Conservation (phyloP, 1,284 basidiomycete genomes). For the Moesziomyces aphidis region DNA sequence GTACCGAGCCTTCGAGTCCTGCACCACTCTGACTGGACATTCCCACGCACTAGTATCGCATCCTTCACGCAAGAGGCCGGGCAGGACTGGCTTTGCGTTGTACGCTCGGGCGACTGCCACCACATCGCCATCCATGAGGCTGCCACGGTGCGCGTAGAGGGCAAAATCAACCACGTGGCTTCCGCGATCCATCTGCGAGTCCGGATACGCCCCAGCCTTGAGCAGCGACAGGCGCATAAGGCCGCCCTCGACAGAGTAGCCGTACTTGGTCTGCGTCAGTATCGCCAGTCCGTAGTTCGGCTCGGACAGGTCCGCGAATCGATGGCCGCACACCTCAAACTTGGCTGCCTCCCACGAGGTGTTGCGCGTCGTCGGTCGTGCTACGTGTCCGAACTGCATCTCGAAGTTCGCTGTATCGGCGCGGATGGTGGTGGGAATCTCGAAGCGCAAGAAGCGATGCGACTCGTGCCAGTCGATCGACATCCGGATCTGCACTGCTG, state of each 20-base stretch:
- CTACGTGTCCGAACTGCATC: slow-evolving; percentile 89
- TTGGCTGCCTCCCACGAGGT: slow-evolving; percentile 74
- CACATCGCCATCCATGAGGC: slow-evolving; percentile 63
- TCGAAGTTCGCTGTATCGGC: slow-evolving; percentile 88
- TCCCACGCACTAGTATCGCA: too few species aligned
- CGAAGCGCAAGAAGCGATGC: slow-evolving; percentile 74
- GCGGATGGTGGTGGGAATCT: slow-evolving; percentile 86
- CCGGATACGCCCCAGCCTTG: slow-evolving; percentile 88
- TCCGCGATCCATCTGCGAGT: slow-evolving; percentile 91
- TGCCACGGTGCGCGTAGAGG: slow-evolving; percentile 54
- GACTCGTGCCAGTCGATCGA: slow-evolving; percentile 82
- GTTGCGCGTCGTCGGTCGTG: slow-evolving; percentile 91
- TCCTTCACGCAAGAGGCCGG: too few species aligned
- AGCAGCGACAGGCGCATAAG: slow-evolving; percentile 87
- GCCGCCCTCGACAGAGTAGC: slow-evolving; percentile 65
- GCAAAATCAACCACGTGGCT: slow-evolving; percentile 58
- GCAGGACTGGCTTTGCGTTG: slow-evolving; percentile 21
- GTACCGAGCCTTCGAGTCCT: too few species aligned
- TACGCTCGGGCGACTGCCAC: slow-evolving; percentile 51
- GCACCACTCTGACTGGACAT: too few species aligned
- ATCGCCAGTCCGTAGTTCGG: slow-evolving; percentile 79
- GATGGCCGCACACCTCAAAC: slow-evolving; percentile 82
- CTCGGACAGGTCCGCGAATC: slow-evolving; percentile 83
- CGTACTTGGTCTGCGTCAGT: slow-evolving; percentile 86
- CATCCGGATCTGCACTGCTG: slow-evolving; percentile 81